These are phyloP conservation scores for Phytophthora podocarpi DNA, from an alignment of 352 stramenopile species.

Conservation along the genomic window DNA sequence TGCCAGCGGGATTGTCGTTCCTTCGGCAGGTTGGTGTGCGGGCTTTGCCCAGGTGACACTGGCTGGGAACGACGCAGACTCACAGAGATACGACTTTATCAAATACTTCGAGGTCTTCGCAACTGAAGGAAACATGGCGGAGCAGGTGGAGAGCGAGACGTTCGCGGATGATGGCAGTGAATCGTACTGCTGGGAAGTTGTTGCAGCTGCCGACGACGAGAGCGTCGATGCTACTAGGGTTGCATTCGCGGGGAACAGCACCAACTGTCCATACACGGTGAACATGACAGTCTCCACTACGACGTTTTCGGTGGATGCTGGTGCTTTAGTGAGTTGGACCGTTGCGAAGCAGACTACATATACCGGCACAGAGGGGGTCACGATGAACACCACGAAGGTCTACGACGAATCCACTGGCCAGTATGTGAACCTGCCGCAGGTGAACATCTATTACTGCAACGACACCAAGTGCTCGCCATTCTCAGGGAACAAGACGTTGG, in stretches of 20 bases:
- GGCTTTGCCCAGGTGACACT: slow-evolving; percentile 58
- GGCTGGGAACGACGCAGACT: slow-evolving; percentile 23
- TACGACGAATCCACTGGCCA: slow-evolving; percentile 35
- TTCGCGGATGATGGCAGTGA: slow-evolving; percentile 35
- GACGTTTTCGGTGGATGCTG: slow-evolving; percentile 27
- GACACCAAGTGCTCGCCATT: slow-evolving; percentile 54
- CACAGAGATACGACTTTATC: slow-evolving; percentile 54
- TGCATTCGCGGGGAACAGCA: slow-evolving; percentile 33
- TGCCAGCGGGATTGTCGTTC: slow-evolving; percentile 38
- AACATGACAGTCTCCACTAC: slow-evolving; percentile 35
- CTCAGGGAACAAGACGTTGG: slow-evolving; percentile 34
- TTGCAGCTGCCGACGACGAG: slow-evolving; percentile 27
- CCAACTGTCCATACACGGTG: slow-evolving; percentile 53
- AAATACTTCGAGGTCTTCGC: slow-evolving; percentile 62
- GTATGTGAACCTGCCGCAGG: slow-evolving; percentile 45
- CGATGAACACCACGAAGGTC: slow-evolving; percentile 41
- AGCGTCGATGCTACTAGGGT: slow-evolving; percentile 37
- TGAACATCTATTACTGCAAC: slow-evolving; percentile 55
- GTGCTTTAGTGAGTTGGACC: slow-evolving; percentile 33
- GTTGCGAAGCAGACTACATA: slow-evolving; percentile 33
- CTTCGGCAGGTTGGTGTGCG: slow-evolving; percentile 35
- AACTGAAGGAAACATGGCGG: slow-evolving; percentile 25
- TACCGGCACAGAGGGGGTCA: not conserved
- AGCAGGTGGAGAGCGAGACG: slow-evolving; percentile 25
- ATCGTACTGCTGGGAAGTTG: slow-evolving; percentile 57